phyloP scores from a whole-genome alignment of 2,329 filamentous ascomycete species.

The Neopestalotiopsis sp. region DNA sequence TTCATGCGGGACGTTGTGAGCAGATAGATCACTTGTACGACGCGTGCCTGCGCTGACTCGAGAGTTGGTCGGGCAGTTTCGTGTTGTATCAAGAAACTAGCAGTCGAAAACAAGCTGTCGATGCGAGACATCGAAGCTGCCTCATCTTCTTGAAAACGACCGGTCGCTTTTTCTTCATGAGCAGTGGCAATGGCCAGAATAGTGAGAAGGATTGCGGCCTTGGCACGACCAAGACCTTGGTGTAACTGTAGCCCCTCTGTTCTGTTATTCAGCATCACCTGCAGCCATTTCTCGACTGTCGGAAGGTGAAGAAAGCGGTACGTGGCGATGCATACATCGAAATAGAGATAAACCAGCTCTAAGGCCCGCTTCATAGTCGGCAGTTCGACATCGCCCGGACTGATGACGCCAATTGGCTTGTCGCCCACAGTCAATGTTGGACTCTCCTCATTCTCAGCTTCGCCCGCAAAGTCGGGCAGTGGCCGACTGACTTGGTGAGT shows the following conservation, averaged over 20 bases:
- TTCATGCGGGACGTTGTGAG: conserved; percentile 65
- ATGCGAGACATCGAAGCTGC: conserved; percentile 19
- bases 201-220: conserved; percentile 52
- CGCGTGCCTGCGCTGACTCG: conserved; percentile 62
- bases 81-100: conserved; percentile 46
- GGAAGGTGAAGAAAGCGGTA: conserved; percentile 62
- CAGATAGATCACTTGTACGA: conserved; percentile 64
- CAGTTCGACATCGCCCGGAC: conserved; percentile 17
- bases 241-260: conserved; percentile 42
- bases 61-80: conserved; percentile 60
- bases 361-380: conserved; percentile 25
- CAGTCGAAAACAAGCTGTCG: conserved; percentile 38
- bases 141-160: conserved; percentile 32
- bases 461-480: conserved; percentile 22
- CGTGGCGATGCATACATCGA: conserved; percentile 64
- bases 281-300: conserved; percentile 53
- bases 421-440: conserved; percentile 17
- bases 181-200: conserved; percentile 55
- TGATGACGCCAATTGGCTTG: conserved; percentile 3
- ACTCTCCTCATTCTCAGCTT: conserved; percentile 5
- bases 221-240: conserved; percentile 47
- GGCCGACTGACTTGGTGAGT: conserved; percentile 34
- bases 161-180: conserved; percentile 45
- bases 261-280: conserved; percentile 43
- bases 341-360: conserved; percentile 50